phyloP scores from a whole-genome alignment of 2,329 filamentous ascomycete genomes.

The Fusarium ramigenum region DNA sequence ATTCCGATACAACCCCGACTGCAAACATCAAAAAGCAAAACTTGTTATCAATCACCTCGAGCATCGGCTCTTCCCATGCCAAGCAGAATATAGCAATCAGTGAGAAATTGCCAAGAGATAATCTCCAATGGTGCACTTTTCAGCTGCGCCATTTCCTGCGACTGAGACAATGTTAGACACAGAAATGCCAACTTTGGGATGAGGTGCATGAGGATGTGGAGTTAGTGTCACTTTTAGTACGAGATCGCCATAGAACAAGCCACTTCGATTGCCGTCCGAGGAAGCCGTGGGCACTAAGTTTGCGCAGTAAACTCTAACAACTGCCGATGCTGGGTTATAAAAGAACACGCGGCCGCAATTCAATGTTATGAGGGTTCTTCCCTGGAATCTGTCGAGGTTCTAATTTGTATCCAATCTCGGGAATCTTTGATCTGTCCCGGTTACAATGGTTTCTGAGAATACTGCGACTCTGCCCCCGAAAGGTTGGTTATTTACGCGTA shows the following conservation, averaged over 20 bases:
- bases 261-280: neutral
- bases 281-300: neutral
- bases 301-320: neutral
- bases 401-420: neutral
- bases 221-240: neutral
- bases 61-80: neutral
- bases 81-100: neutral
- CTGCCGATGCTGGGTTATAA: neutral
- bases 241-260: neutral
- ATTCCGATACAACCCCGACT: neutral
- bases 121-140: neutral
- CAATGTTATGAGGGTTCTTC: neutral
- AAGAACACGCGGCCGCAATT: neutral
- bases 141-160: neutral
- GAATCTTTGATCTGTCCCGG: neutral
- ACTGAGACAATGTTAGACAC: neutral
- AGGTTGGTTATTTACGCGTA: neutral
- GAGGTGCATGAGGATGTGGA: neutral
- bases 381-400: too few species aligned
- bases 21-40: neutral
- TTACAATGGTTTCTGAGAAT: neutral
- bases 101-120: neutral
- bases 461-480: neutral
- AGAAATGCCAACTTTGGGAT: neutral
- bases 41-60: accelerated